Percentiles rank a stretch among this genome's conserved stretches.
Conservation (phyloP, 331 rosid species). For the Spiraea crenata region DNA sequence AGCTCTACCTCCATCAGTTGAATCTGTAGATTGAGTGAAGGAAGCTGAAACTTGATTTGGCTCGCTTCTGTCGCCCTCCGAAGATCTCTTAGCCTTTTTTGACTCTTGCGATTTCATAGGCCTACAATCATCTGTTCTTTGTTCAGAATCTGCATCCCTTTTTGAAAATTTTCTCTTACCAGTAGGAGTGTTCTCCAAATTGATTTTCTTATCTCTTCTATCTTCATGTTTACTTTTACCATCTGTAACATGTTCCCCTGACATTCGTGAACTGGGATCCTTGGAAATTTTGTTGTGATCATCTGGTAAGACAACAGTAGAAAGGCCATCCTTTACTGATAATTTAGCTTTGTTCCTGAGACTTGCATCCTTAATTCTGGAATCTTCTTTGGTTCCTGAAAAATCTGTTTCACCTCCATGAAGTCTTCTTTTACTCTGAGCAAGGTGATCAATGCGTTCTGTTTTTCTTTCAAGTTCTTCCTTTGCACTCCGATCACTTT, state of each 20-base stretch:
- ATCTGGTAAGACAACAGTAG: constrained; percentile 26
- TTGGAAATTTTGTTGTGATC: constrained; percentile 25
- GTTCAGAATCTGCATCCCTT: constrained; percentile 34
- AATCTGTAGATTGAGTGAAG: constrained; percentile 34
- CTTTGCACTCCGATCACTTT: constrained; percentile 26
- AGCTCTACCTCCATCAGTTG: constrained; percentile 35
- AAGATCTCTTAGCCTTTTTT: constrained; percentile 31
- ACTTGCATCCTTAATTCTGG: constrained; percentile 19
- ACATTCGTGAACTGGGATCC: constrained; percentile 17
- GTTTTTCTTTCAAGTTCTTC: constrained; percentile 37
- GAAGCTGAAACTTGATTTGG: constrained; percentile 37
- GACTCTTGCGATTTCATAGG: constrained; percentile 31
- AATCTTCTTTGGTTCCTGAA: constrained; percentile 32
- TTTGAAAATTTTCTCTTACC: constrained; percentile 45
- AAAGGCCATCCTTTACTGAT: constrained; percentile 33
- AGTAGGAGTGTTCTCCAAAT: constrained; percentile 29
- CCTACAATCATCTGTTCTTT: constrained; percentile 32
- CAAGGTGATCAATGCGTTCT: constrained; percentile 28
- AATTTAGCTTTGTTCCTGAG: constrained; percentile 30
- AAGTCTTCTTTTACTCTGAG: constrained; percentile 33
- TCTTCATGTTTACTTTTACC: constrained; percentile 39
- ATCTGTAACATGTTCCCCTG: constrained; percentile 26
- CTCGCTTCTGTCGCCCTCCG: constrained; percentile 33
- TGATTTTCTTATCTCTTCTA: constrained; percentile 32
- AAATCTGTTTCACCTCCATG: constrained; percentile 24